Evolutionary conservation across 2,329 filamentous ascomycete genomes (phyloP).

Genomic region (Aspergillus sp.): DNA sequence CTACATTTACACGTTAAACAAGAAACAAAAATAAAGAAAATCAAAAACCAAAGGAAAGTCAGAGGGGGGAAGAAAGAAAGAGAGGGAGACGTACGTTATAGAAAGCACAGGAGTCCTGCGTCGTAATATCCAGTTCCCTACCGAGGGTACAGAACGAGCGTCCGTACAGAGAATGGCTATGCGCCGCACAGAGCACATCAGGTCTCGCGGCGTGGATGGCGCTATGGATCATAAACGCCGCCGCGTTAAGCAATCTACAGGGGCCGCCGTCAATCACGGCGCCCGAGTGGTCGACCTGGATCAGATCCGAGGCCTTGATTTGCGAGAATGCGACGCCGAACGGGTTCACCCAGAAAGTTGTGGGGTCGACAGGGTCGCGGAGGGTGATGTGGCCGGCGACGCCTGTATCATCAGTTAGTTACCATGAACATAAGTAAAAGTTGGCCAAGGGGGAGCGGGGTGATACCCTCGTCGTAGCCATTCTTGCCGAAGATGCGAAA

Average conservation of each 20-base stretch:
- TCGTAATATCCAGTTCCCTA: constrained; percentile 44
- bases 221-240: constrained; percentile 53
- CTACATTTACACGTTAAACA: constrained; percentile 20
- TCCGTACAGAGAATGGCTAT: constrained; percentile 57
- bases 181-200: constrained; percentile 56
- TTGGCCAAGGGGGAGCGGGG: background rate
- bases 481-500: constrained; percentile 61
- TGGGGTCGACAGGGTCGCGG: constrained; percentile 59
- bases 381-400: constrained; percentile 66
- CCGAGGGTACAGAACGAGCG: constrained; percentile 44
- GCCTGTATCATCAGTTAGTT: constrained; percentile 33
- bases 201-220: constrained; percentile 57
- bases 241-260: constrained; percentile 47
- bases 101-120: constrained; percentile 48
- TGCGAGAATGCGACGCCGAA: constrained; percentile 63
- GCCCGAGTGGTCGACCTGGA: constrained; percentile 62
- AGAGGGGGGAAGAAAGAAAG: background rate
- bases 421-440: background rate
- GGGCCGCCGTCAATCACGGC: constrained; percentile 63
- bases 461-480: constrained; percentile 53
- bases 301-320: constrained; percentile 66
- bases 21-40: too few species aligned
- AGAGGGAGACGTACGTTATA: constrained; percentile 31
- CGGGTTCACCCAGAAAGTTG: constrained; percentile 67
- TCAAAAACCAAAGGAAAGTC: too few species aligned